phyloP scores from a whole-genome alignment of 2,329 filamentous ascomycete genomes.

The Paramyrothecium sp. region DNA sequence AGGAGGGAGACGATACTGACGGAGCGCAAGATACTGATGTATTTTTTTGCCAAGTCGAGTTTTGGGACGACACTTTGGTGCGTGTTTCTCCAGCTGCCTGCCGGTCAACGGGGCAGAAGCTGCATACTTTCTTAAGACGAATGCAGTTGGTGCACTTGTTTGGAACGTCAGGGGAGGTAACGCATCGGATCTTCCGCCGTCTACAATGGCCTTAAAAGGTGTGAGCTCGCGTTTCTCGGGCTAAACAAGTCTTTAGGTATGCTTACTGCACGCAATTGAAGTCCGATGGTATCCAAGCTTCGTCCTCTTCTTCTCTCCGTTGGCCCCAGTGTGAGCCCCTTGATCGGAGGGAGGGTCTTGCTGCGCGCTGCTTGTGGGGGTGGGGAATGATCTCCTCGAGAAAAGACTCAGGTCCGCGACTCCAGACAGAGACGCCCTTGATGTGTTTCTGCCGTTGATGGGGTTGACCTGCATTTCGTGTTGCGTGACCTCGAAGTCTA shows the following conservation, averaged over 20 bases:
- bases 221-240: too few relatives aligned
- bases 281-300: too few relatives aligned
- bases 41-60: not conserved
- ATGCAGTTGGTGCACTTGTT: too few relatives aligned
- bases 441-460: not conserved
- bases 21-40: not conserved
- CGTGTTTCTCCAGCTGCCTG: not conserved
- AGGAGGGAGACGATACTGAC: not conserved
- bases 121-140: too few relatives aligned
- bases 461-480: not conserved
- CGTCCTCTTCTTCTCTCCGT: too few relatives aligned
- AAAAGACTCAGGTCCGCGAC: constrained; percentile 33
- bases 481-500: not conserved
- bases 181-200: too few relatives aligned
- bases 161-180: too few relatives aligned
- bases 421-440: not conserved
- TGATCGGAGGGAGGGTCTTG: constrained; percentile 4
- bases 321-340: not conserved
- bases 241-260: too few relatives aligned
- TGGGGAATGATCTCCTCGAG: constrained; percentile 49
- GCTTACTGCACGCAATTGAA: too few relatives aligned
- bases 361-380: constrained; percentile 41
- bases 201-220: too few relatives aligned
- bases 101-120: not conserved
- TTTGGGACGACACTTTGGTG: not conserved